Percentiles rank a stretch among this genome's conserved stretches.
Evolutionary conservation across 2,329 filamentous ascomycete species (phyloP).

Genomic region (Sordariomycetes sp.): DNA sequence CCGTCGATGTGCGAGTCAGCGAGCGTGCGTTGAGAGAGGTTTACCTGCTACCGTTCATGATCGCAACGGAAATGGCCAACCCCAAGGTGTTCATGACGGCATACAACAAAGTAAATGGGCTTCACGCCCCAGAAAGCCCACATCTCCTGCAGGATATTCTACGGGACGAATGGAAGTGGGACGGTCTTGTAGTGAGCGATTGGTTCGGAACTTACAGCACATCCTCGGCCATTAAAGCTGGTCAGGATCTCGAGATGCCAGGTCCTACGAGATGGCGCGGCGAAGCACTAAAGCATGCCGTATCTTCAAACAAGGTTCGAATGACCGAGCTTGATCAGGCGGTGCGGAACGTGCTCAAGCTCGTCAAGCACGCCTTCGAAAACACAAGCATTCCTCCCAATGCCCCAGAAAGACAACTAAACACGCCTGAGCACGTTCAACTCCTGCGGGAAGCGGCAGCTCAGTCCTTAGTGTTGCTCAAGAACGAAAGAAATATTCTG

Average conservation of each 20-base stretch:
- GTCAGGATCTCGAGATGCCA: conserved; percentile 25
- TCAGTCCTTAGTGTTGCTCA: conserved; percentile 37
- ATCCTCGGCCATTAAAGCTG: conserved; percentile 18
- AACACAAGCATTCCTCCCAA: conserved; percentile 13
- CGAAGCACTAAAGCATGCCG: conserved; percentile 11
- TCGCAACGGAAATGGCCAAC: conserved; percentile 28
- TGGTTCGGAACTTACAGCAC: conserved; percentile 26
- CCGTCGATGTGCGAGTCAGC: conserved; percentile 16
- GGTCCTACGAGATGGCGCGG: conserved; percentile 16
- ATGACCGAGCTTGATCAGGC: conserved; percentile 14
- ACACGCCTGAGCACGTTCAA: conserved; percentile 11
- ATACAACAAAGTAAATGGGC: conserved; percentile 36
- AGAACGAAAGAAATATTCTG: conserved; percentile 29
- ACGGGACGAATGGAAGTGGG: conserved; percentile 30
- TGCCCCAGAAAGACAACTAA: conserved; percentile 5
- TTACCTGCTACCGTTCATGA: conserved; percentile 33
- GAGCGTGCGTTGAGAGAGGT: conserved; percentile 23
- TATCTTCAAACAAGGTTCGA: conserved; percentile 10
- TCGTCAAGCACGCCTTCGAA: conserved; percentile 10
- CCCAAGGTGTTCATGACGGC: conserved; percentile 36
- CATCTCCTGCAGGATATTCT: conserved; percentile 12
- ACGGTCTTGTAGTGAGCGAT: conserved; percentile 36
- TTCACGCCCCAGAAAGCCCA: conserved; percentile 29
- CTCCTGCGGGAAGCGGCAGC: conserved; percentile 15
- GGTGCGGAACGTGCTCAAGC: conserved; percentile 18